phyloP scores from a whole-genome alignment of 768 basidiomycete species.

The Clitopilus passeckerianus region DNA sequence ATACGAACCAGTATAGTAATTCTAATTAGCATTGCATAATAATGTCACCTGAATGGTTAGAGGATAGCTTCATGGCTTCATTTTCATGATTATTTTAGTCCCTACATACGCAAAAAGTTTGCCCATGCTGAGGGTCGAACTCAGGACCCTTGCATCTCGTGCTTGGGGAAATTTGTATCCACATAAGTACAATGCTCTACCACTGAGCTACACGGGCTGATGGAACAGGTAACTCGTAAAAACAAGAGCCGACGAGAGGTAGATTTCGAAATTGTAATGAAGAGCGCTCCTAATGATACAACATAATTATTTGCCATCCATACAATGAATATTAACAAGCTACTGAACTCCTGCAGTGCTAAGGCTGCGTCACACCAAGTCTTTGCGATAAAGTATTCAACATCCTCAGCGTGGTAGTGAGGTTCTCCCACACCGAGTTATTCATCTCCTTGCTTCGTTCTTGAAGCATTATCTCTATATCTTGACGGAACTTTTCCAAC shows the following conservation, averaged over 20 bases:
- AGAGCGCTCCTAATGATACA: neutral
- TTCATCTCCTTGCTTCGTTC: constrained; percentile 18
- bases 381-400: constrained; percentile 13
- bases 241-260: neutral
- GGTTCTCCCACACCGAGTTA: constrained; percentile 18
- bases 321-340: too few relatives aligned
- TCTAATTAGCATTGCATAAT: too few relatives aligned
- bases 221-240: neutral
- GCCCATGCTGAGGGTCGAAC: constrained; percentile 53
- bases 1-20: neutral
- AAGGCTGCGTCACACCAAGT: constrained; percentile 1
- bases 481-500: constrained; percentile 14
- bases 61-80: too few relatives aligned
- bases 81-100: too few relatives aligned
- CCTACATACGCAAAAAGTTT: too few relatives aligned
- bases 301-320: too few relatives aligned
- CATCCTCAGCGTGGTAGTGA: constrained; percentile 13
- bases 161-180: constrained; percentile 29
- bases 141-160: constrained; percentile 50
- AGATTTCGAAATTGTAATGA: neutral
- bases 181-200: constrained; percentile 60
- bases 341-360: neutral
- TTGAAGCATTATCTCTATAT: constrained; percentile 17
- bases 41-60: neutral
- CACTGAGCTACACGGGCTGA: constrained; percentile 51